Evolutionary conservation across 1,139 yeast genomes (phyloP), one percentile per base, ranked within the genome.

Genomic region (Kurtzmaniella quercitrusa): DNA sequence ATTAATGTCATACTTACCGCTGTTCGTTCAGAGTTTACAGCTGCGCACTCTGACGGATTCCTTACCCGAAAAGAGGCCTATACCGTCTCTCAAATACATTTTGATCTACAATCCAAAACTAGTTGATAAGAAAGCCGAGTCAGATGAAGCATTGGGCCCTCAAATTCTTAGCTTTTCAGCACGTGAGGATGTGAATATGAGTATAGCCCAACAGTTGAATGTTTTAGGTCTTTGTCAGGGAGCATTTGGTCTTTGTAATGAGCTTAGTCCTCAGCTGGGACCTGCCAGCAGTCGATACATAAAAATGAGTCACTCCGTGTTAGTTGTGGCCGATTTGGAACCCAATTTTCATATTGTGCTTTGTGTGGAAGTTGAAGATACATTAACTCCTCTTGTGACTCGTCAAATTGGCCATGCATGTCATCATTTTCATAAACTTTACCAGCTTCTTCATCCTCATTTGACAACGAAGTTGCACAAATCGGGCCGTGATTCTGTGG

Each of bases 171-270:
- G 65, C 38, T 66, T 65, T 44, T 48, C 59, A n/a, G 2, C 45
- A n/a, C 49, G 47, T n/a, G 45, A 45, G 3, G 47, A 47, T n/a
- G 45, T 45, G 2, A 43, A 47, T 12, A 15, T 22, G 36, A n/a
- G 33, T 40, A 45, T 47, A 39, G 50, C 53, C 12, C 65, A 65
- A 37, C 66, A 66, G 43, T 45, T 69, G 34, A 56, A 63, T 39
- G 48, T 65, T 4, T 50, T 71, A 14, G 76, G 76, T 0, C 51
- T 71, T 17, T 54, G 71, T 7, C 61, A 71, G 44, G 77, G 76
- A 1, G 57, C 70, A 3, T 60, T 56, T 37, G 62, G 65, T 9
- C 57, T 68, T 44, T 57, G 57, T 2, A 45, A 37, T 38, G 58
- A 49, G 38, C 63, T 58, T 18, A 30, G 18, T 49, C 47, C 44